A percentile compares a stretch with the other conserved stretches of the same genome.
These are phyloP conservation scores for Xylariales sp. DNA, from an alignment of 2,329 filamentous ascomycete species.

Conservation along the genomic window DNA sequence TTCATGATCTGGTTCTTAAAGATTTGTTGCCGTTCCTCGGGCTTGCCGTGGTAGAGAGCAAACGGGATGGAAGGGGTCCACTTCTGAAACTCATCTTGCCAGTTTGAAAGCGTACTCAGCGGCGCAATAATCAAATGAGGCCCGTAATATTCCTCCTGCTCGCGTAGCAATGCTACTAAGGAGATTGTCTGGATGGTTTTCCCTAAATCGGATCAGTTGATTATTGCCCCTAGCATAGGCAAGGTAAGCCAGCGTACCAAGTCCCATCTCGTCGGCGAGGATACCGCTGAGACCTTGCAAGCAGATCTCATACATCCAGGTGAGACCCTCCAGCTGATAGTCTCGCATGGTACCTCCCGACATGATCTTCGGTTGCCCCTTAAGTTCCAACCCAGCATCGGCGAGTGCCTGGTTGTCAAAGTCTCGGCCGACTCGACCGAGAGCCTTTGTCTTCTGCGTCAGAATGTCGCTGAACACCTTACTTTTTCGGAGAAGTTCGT, in stretches of 20 bases:
- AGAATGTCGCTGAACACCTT: slow-evolving; percentile 59
- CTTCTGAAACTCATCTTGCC: slow-evolving; percentile 87
- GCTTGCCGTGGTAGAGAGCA: slow-evolving; percentile 84
- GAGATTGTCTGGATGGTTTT: slow-evolving; percentile 93
- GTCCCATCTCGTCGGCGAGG: slow-evolving; percentile 88
- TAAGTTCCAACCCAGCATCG: slow-evolving; percentile 69
- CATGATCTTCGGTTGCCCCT: slow-evolving; percentile 79
- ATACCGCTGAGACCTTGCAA: slow-evolving; percentile 86
- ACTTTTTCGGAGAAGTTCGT: slow-evolving; percentile 55
- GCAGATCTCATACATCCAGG: slow-evolving; percentile 86
- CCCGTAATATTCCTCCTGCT: slow-evolving; percentile 76
- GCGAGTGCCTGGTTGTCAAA: slow-evolving; percentile 56
- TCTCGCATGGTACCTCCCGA: slow-evolving; percentile 86
- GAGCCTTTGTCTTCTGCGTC: slow-evolving; percentile 58
- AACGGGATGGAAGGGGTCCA: slow-evolving; percentile 90
- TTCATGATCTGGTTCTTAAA: slow-evolving; percentile 67
- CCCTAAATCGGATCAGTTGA: slow-evolving; percentile 36
- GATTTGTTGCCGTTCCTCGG: slow-evolving; percentile 71
- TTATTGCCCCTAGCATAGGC: background rate
- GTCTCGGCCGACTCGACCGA: slow-evolving; percentile 57
- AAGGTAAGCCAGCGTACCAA: slow-evolving; percentile 45
- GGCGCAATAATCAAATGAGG: slow-evolving; percentile 90
- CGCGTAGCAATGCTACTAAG: slow-evolving; percentile 79
- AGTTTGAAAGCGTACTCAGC: slow-evolving; percentile 88
- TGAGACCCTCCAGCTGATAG: slow-evolving; percentile 90